These are phyloP conservation scores for Globisporangium paddicum DNA, from an alignment of 352 stramenopile species.

Conservation along the genomic window DNA sequence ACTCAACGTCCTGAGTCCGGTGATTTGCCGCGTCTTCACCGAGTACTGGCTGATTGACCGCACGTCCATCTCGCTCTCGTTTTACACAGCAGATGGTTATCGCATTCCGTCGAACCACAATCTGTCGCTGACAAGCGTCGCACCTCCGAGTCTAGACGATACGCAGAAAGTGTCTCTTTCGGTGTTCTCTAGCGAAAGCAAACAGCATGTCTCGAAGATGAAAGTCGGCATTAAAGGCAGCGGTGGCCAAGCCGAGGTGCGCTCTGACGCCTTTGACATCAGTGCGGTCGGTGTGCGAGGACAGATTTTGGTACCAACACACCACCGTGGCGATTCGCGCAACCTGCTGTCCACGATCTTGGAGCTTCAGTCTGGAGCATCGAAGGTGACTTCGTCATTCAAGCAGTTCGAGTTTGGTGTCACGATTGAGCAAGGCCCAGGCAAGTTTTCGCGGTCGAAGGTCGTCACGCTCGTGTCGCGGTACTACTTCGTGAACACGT, in stretches of 20 bases:
- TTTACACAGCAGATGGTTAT: constrained; percentile 63
- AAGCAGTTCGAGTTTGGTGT: constrained; percentile 85
- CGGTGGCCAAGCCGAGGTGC: constrained; percentile 39
- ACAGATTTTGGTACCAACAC: constrained; percentile 59
- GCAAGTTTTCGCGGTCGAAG: constrained; percentile 69
- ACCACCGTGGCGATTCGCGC: constrained; percentile 30
- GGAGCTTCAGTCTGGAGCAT: constrained; percentile 17
- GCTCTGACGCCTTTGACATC: constrained; percentile 75
- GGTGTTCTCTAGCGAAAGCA: constrained; percentile 66
- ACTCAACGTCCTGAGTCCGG: constrained; percentile 46
- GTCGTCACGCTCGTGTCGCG: constrained; percentile 75
- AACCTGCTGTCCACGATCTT: constrained; percentile 51
- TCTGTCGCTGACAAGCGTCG: constrained; percentile 21
- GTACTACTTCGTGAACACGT: constrained; percentile 82
- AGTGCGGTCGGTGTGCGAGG: constrained; percentile 71
- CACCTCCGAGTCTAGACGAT: constrained; percentile 5
- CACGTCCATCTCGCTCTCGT: constrained; percentile 62
- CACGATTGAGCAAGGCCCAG: constrained; percentile 78
- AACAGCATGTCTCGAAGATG: constrained; percentile 63
- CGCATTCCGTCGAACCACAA: constrained; percentile 41
- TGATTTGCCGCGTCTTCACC: constrained; percentile 67
- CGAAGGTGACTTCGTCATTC: constrained; percentile 26
- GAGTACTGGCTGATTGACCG: constrained; percentile 87
- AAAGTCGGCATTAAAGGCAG: constrained; percentile 60
- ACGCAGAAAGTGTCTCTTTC: constrained; percentile 44